A percentile compares a stretch with the other conserved stretches of the same genome.
These are phyloP conservation scores for Stentor roeselii DNA, from an alignment of 73 alveolate species.

Conservation along the genomic window DNA sequence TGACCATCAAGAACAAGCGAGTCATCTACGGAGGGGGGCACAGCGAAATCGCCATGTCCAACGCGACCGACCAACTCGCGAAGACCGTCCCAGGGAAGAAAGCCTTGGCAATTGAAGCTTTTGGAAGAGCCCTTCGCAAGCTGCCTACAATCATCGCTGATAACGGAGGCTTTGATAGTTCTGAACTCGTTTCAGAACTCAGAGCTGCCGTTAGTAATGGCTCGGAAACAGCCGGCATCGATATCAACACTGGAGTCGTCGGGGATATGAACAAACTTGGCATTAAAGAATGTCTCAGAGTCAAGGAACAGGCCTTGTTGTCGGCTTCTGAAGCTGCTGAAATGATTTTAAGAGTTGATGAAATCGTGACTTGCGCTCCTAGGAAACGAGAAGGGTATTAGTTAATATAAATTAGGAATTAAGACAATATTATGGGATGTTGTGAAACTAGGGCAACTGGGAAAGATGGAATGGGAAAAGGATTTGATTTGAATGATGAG, in stretches of 20 bases:
- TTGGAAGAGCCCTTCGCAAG: conserved; percentile 87
- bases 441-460: too few species aligned
- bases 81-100: conserved; percentile 83
- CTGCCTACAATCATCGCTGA: conserved; percentile 93
- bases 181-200: conserved; percentile 86
- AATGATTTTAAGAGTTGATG: conserved; percentile 95
- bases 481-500: too few species aligned
- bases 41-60: conserved; percentile 93
- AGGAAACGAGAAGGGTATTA: conserved; percentile 77
- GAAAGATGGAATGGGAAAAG: too few species aligned
- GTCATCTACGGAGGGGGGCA: conserved; percentile 96
- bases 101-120: conserved; percentile 94
- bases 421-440: too few species aligned
- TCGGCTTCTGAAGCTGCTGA: conserved; percentile 98
- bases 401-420: background rate
- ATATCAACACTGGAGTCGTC: conserved; percentile 78
- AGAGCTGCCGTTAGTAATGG: conserved; percentile 86
- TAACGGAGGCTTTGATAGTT: conserved; percentile 95
- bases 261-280: conserved; percentile 88
- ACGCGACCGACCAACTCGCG: conserved; percentile 89
- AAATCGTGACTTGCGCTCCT: conserved; percentile 93
- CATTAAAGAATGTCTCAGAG: conserved; percentile 92
- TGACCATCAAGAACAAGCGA: conserved; percentile 80
- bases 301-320: conserved; percentile 90
- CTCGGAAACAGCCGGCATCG: conserved; percentile 72